Conservation (phyloP, 257 asterid species). For the Gardenia jasminoides region DNA sequence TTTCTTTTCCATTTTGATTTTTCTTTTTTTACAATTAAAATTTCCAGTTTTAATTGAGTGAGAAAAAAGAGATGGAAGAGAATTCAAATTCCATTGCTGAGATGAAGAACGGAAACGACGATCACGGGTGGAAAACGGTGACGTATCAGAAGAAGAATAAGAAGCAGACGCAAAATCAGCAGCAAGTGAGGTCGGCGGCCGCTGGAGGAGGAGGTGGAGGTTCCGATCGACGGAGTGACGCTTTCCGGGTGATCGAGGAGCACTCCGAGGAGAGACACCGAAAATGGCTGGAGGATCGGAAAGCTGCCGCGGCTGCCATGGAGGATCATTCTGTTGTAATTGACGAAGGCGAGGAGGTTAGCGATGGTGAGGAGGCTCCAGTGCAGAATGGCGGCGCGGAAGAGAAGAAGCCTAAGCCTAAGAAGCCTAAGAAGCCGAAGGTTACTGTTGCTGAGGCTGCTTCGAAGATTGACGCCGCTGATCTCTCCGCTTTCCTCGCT, state of each 20-base stretch:
- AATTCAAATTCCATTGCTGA: slow-evolving; percentile 10
- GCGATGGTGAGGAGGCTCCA: slow-evolving; percentile 13
- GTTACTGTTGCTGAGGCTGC: slow-evolving; percentile 47
- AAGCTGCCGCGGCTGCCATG: slow-evolving; percentile 12
- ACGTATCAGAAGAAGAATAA: slow-evolving; percentile 32
- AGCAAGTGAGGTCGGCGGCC: neutral
- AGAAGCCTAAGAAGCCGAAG: slow-evolving; percentile 44
- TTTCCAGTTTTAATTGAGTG: neutral
- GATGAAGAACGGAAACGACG: slow-evolving; percentile 12
- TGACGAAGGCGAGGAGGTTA: slow-evolving; percentile 19
- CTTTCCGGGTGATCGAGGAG: slow-evolving; percentile 31
- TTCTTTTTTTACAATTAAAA: neutral
- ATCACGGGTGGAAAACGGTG: slow-evolving; percentile 41
- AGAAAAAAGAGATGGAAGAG: slow-evolving; percentile 9
- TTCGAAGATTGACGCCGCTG: slow-evolving; percentile 35
- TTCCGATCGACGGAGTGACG: slow-evolving; percentile 22
- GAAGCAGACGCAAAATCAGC: slow-evolving; percentile 12
- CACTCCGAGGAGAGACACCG: slow-evolving; percentile 31
- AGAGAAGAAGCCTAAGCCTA: slow-evolving; percentile 33
- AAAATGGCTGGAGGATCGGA: slow-evolving; percentile 24
- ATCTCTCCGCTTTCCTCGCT: slow-evolving; percentile 34
- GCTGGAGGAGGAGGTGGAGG: neutral
- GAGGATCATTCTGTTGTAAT: neutral
- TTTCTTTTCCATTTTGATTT: neutral
- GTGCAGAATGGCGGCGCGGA: slow-evolving; percentile 24